A percentile compares a stretch with the other conserved stretches of the same genome.
Conservation (phyloP, 2,329 filamentous ascomycete species). For the Xylariales sp. region DNA sequence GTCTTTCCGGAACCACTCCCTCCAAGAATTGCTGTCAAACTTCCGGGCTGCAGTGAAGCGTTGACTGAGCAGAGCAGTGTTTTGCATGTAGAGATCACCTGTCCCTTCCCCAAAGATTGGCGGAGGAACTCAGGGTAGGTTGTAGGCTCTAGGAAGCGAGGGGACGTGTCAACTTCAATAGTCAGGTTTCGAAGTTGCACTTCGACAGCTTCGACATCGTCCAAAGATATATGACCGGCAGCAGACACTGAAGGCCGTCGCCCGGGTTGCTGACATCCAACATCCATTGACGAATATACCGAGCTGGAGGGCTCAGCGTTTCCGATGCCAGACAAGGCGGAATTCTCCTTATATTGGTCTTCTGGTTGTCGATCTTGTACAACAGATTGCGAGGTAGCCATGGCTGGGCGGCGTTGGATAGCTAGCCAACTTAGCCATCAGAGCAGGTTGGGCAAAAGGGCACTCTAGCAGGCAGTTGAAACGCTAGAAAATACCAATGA, state of each 20-base stretch:
- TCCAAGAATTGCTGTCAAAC: constrained; percentile 70
- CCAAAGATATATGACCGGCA: constrained; percentile 10
- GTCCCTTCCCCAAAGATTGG: constrained; percentile 26
- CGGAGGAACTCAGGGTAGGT: constrained; percentile 40
- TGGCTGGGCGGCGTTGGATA: too few relatives aligned
- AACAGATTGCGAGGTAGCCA: too few relatives aligned
- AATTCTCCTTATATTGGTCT: not conserved
- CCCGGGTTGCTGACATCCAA: not conserved
- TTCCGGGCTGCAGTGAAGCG: constrained; percentile 60
- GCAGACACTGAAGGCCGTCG: constrained; percentile 2
- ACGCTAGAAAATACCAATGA: too few relatives aligned
- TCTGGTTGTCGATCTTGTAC: too few relatives aligned
- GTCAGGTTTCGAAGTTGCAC: constrained; percentile 41
- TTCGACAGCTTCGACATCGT: constrained; percentile 39
- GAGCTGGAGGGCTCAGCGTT: constrained; percentile 9
- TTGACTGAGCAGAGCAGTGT: constrained; percentile 58
- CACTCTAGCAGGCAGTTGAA: too few relatives aligned
- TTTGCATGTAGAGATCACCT: constrained; percentile 33
- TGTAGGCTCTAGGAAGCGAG: constrained; percentile 44
- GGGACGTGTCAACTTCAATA: constrained; percentile 55
- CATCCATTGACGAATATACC: constrained; percentile 6
- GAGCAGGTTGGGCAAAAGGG: too few relatives aligned
- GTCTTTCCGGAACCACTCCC: constrained; percentile 72
- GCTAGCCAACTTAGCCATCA: too few relatives aligned
- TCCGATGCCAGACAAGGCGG: not conserved